These are phyloP conservation scores for Colletotrichum australisinense DNA, from an alignment of 2,329 filamentous ascomycete genomes.

Conservation along the genomic window DNA sequence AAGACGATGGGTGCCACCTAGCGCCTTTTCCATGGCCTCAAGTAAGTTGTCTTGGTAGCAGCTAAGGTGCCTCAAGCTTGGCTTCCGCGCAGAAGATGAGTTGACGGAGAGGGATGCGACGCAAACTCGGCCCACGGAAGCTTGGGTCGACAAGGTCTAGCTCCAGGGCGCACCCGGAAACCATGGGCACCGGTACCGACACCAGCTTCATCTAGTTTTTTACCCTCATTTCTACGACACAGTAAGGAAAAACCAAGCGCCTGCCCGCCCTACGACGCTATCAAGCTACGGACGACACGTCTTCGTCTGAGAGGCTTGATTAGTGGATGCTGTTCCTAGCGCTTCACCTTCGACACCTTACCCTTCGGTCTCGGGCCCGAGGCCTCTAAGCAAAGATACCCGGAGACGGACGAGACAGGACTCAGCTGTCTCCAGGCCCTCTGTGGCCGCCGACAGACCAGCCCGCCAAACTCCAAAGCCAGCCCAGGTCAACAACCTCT, in stretches of 20 bases:
- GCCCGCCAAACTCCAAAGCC: conserved; percentile 9
- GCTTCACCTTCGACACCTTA: not conserved
- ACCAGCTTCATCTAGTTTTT: not conserved
- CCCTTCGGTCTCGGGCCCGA: conserved; percentile 17
- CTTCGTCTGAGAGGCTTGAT: conserved; percentile 6
- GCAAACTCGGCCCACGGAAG: conserved; percentile 29
- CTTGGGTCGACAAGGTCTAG: conserved; percentile 30
- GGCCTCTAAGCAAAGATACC: not conserved
- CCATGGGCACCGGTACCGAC: not conserved
- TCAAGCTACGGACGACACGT: conserved; percentile 6
- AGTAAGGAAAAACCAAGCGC: not conserved
- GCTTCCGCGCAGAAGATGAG: conserved; percentile 32
- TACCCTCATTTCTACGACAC: not conserved
- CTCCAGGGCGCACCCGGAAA: conserved; percentile 24
- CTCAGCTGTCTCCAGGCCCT: conserved; percentile 21
- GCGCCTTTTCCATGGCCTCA: conserved; percentile 22
- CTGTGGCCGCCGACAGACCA: conserved; percentile 3
- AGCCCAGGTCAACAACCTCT: conserved; percentile 11
- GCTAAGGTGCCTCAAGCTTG: conserved; percentile 32
- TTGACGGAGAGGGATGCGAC: conserved; percentile 34
- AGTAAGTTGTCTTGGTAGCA: conserved; percentile 34
- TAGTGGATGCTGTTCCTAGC: not conserved
- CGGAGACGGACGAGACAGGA: conserved; percentile 7
- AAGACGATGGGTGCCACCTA: conserved; percentile 22
- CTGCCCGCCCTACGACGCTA: conserved; percentile 4